Percentiles rank a stretch among this genome's conserved stretches.
phyloP scores from a whole-genome alignment of 805 yeast genomes.

The Candida nemodendra region DNA sequence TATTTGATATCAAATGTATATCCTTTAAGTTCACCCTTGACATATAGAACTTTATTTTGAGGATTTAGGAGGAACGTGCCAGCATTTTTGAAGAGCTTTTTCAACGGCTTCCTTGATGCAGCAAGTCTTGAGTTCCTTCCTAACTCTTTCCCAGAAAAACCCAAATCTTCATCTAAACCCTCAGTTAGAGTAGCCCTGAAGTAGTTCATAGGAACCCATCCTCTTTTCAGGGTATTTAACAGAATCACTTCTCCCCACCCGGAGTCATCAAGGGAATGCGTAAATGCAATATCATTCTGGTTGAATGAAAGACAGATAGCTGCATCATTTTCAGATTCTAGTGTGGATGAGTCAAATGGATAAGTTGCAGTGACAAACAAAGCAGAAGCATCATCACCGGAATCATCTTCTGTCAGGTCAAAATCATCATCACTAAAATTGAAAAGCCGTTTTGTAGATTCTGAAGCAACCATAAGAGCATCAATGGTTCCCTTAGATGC shows the following conservation, averaged over 20 bases:
- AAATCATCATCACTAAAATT: constrained; percentile 14
- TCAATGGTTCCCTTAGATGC: constrained; percentile 8
- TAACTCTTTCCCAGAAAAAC: constrained; percentile 5
- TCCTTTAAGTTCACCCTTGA: constrained; percentile 35
- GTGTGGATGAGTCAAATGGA: constrained; percentile 39
- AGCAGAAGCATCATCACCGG: constrained; percentile 34
- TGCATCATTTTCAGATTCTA: constrained; percentile 64
- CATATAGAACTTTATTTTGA: constrained; percentile 43
- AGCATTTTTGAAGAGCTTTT: constrained; percentile 55
- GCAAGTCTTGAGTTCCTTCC: constrained; percentile 30
- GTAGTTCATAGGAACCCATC: constrained; percentile 87
- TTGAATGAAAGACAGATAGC: constrained; percentile 73
- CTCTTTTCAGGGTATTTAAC: constrained; percentile 59
- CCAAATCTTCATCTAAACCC: constrained; percentile 16
- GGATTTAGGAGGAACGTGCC: constrained; percentile 69
- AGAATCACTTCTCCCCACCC: constrained; percentile 89
- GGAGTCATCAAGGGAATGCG: constrained; percentile 73
- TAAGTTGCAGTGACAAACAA: constrained; percentile 36
- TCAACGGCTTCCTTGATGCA: constrained; percentile 50
- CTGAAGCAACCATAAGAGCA: constrained; percentile 11
- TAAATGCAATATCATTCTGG: constrained; percentile 69
- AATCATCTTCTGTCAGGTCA: constrained; percentile 18
- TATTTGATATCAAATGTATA: constrained; percentile 54
- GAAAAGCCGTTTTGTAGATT: constrained; percentile 15
- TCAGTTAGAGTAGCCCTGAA: constrained; percentile 44